A percentile compares a stretch with the other conserved stretches of the same genome.
Evolutionary conservation across 1,284 basidiomycete species (phyloP).

Genomic region (Trichosporon ovoides): DNA sequence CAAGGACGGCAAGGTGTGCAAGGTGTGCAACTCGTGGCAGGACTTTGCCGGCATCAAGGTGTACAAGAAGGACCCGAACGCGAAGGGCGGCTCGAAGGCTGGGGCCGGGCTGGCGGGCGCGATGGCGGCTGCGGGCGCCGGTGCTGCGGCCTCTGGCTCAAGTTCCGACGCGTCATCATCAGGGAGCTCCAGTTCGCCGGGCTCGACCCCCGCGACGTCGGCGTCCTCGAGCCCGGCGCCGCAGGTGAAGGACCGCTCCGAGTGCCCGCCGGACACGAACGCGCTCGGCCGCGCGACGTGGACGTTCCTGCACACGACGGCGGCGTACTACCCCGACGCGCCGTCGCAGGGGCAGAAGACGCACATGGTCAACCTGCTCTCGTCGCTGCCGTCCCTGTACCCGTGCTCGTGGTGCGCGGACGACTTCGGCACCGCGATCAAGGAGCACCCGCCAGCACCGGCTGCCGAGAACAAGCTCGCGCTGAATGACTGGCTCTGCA

Average conservation of each 20-base stretch:
- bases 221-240: conserved; percentile 5
- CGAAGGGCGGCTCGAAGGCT: conserved; percentile 20
- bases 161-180: not conserved
- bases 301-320: conserved; percentile 90
- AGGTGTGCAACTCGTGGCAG: conserved; percentile 75
- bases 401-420: conserved; percentile 78
- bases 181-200: not conserved
- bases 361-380: conserved; percentile 73
- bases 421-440: conserved; percentile 65
- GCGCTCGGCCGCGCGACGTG: conserved; percentile 83
- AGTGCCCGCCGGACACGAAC: conserved; percentile 84
- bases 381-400: conserved; percentile 72
- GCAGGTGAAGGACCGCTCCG: conserved; percentile 49
- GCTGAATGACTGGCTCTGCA: conserved; percentile 79
- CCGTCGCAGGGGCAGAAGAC: conserved; percentile 66
- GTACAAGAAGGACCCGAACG: conserved; percentile 32
- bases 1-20: conserved; percentile 89
- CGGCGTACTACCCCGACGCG: conserved; percentile 81
- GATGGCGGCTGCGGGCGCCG: conserved; percentile 8
- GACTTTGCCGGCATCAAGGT: conserved; percentile 59
- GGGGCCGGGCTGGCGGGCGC: conserved; percentile 25
- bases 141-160: conserved; percentile 49
- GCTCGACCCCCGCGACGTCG: conserved; percentile 40
- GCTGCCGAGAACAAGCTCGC: conserved; percentile 43
- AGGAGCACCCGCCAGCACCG: conserved; percentile 51